Conservation (phyloP, 345 rosid species). For the Dipteronia sinensis region DNA sequence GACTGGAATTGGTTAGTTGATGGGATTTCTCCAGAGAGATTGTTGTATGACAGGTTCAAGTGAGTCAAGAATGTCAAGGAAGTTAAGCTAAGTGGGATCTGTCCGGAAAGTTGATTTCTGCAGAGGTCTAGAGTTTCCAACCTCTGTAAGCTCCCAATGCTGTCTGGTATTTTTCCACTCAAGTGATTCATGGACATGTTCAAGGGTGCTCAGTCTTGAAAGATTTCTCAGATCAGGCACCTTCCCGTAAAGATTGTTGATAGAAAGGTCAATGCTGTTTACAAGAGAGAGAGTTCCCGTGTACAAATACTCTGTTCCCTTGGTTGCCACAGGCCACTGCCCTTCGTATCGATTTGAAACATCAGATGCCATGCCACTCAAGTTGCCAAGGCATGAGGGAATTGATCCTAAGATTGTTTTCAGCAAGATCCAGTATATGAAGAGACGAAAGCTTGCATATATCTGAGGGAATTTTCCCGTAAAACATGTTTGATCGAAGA, state of each 20-base stretch:
- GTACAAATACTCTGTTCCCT: not conserved
- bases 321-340: not conserved
- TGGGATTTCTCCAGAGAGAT: too few species aligned
- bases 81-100: too few species aligned
- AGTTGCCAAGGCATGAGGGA: slow-evolving; percentile 2
- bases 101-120: too few species aligned
- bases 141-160: too few species aligned
- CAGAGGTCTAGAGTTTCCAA: too few species aligned
- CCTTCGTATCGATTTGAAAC: slow-evolving; percentile 1
- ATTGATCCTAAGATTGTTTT: slow-evolving; percentile 23
- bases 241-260: slow-evolving; percentile 8
- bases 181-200: too few species aligned
- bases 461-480: slow-evolving; percentile 3
- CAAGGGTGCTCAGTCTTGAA: too few species aligned
- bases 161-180: too few species aligned
- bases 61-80: too few species aligned
- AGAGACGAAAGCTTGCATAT: slow-evolving; percentile 13
- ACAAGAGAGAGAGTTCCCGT: slow-evolving; percentile 8
- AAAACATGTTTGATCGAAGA: slow-evolving; percentile 11
- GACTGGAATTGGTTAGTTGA: too few species aligned
- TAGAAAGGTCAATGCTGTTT: slow-evolving; percentile 21
- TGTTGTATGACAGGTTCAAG: too few species aligned
- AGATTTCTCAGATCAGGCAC: too few species aligned
- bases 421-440: slow-evolving; percentile 21
- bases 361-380: slow-evolving; percentile 4